A percentile compares a stretch with the other conserved stretches of the same genome.
Conservation (phyloP, 1,284 basidiomycete species). For the Microbotryum saponariae region DNA sequence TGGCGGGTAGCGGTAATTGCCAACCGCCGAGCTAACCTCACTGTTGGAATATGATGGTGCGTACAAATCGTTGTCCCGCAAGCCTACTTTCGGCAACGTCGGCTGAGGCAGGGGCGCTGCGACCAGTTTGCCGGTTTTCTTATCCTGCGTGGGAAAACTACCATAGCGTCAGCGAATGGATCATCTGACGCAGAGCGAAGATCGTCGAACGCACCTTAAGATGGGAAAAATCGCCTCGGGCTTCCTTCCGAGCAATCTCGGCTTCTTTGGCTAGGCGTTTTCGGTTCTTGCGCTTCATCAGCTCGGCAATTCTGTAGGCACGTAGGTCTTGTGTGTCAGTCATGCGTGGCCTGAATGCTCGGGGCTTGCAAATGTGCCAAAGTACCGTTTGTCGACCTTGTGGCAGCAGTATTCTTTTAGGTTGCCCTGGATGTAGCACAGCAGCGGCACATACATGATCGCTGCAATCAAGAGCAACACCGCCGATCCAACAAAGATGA, state of each 20-base stretch:
- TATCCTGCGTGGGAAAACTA: background rate
- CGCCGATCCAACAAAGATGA: constrained; percentile 77
- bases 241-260: constrained; percentile 80
- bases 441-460: constrained; percentile 80
- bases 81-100: constrained; percentile 81
- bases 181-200: background rate
- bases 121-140: constrained; percentile 80
- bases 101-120: constrained; percentile 83
- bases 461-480: constrained; percentile 74
- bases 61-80: constrained; percentile 65
- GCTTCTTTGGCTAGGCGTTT: constrained; percentile 74
- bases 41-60: constrained; percentile 39
- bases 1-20: background rate
- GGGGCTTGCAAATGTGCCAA: background rate
- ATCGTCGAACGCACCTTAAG: constrained; percentile 53
- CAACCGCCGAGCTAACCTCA: background rate
- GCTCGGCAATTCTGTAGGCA: constrained; percentile 62
- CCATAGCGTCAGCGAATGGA: background rate
- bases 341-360: background rate
- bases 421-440: constrained; percentile 73
- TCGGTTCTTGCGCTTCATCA: constrained; percentile 86
- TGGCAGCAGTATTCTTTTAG: constrained; percentile 91
- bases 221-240: constrained; percentile 78
- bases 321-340: constrained; percentile 2
- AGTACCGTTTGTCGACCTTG: constrained; percentile 85